Evolutionary conservation across 2,329 filamentous ascomycete genomes (phyloP), one percentile per base, ranked within the genome.

Genomic region (Ceratocystis diversiconidia): DNA sequence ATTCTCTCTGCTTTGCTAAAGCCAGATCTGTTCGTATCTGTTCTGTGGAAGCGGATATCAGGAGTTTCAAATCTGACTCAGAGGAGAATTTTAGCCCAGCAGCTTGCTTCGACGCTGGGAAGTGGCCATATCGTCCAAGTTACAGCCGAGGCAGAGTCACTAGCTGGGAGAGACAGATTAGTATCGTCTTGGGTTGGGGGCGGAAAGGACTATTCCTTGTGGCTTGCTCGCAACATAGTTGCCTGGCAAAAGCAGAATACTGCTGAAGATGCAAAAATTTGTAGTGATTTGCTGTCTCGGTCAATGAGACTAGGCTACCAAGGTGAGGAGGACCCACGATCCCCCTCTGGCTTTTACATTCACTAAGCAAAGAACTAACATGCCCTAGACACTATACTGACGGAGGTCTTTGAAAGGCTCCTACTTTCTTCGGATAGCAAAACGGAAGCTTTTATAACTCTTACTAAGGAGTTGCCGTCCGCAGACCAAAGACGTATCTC

Each of bases 291-390:
- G 1, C 75, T 84, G 15, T 75, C 82, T 2, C 85, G 86, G 68
- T 79, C 83, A 1, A 76, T 92, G 67, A 85, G 82, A 36, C 74
- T 96, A 36, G 90, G 89, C 2, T 90, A 94, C 74, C 77, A 80
- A 64, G 86, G 89, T 88, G 78, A 72, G 36, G 36, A 12, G 36
- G 76, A 44, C 17, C 28, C 28, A 15, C 28, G 22, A 17, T 1
- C 48, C 8, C 46, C n/a, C 46, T 0, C 2, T 28, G 48, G 19
- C n/a, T 25, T 19, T 15, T 1, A 2, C 46, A 46, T 19, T 43
- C 12, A 25, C 15, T 60, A n/a, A n/a, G 22, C 28, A 5, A 10
- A n/a, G n/a, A 57, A 36, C 64, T 65, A 65, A 65, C 30, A 36
- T n/a, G 46, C 15, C 6, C 4, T 63, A 69, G 67, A 68, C 44